Conservation (phyloP, 768 basidiomycete species). For the Podaxis mareebaensis region DNA sequence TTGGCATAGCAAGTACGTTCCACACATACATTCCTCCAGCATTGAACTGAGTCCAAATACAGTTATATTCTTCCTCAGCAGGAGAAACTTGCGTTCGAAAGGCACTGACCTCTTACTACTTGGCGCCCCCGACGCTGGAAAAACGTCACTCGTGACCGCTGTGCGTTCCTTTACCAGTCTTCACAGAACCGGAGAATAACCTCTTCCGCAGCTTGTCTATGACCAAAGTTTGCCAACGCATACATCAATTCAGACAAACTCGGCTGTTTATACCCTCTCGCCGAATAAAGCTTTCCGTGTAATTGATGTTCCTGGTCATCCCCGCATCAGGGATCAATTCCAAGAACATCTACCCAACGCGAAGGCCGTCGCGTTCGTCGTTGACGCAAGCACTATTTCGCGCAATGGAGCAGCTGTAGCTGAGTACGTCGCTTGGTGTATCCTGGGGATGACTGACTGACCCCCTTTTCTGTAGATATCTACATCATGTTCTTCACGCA, state of each 20-base stretch:
- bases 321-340: constrained; percentile 75
- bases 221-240: constrained; percentile 65
- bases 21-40: background rate
- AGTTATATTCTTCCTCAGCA: constrained; percentile 48
- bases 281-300: constrained; percentile 48
- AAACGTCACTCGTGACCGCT: constrained; percentile 74
- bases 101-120: constrained; percentile 73
- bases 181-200: constrained; percentile 5
- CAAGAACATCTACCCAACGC: constrained; percentile 61
- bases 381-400: constrained; percentile 77
- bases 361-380: constrained; percentile 73
- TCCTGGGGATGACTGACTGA: background rate
- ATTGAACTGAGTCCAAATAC: background rate
- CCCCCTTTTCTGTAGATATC: constrained; percentile 50
- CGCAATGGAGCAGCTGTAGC: constrained; percentile 74
- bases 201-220: constrained; percentile 57
- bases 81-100: constrained; percentile 43
- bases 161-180: constrained; percentile 40
- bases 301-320: constrained; percentile 85
- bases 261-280: constrained; percentile 46
- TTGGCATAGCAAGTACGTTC: constrained; percentile 45
- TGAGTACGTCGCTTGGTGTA: constrained; percentile 57
- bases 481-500: constrained; percentile 71
- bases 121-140: constrained; percentile 76
- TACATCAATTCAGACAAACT: constrained; percentile 77